Evolutionary conservation across 495 filamentous ascomycete genomes (phyloP), one percentile per base, ranked within the genome.

Genomic region (Penicillium tannophilum): DNA sequence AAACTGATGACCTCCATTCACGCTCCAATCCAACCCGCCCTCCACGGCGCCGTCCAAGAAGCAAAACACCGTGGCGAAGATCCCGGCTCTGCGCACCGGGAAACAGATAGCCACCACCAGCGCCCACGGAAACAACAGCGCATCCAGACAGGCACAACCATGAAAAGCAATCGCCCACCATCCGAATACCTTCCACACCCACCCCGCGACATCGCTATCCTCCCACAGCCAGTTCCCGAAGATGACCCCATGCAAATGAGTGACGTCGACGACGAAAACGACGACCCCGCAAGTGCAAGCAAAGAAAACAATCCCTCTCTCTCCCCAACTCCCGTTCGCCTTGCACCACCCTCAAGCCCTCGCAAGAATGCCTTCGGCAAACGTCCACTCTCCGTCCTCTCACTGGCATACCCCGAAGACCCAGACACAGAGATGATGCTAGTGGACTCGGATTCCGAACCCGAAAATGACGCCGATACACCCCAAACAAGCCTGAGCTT

Each of bases 1-100:
- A 82, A 75, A 63, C 65, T 90, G 26, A 88, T 88, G 86, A 86
- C 86, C 16, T 82, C 80, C 4, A 85, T 90, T 26, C 86, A 90
- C 57, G 88, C 88, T 0, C 67, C 62, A 0, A 72, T 89, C 30
- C 84, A 86, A 1, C 46, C 61, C 11, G 72, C 76, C 2, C 42
- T 83, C 30, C 67, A 67, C 43, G 61, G 63, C 7, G 74, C 73
- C 16, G 85, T 82, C 11, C 56, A 65, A 23, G 82, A 87, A 67
- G 87, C 88, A 19, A 85, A 81, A 63, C 67, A 70, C 42, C 72
- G 86, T 61, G 87, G 87, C 14, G 86, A 88, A 59, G 84, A 85
- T 24, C 61, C 68, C 9, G 67, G 62, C 4, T 66, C 73, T 14
- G 61, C 51, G 1, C 47, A 69, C 23, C 59, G 70, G 17, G 59